Conservation (phyloP, 176 grass and related monocot genomes). For the Coix lacrymajobi region DNA sequence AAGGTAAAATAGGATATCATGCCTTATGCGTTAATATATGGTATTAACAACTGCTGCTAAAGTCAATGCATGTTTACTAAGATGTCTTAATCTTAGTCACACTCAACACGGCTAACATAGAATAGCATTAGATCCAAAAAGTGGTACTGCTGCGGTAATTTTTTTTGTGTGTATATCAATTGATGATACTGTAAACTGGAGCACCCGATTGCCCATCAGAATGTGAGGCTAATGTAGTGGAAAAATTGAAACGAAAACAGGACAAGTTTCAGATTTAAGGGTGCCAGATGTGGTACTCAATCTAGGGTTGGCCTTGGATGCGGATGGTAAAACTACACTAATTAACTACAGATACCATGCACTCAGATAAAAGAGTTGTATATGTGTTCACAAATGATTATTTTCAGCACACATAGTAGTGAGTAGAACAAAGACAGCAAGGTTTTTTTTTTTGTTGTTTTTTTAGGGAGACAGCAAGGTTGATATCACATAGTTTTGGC, state of each 20-base stretch:
- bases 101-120: background rate
- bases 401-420: slow-evolving; percentile 11
- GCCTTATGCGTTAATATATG: background rate
- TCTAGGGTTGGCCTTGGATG: background rate
- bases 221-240: background rate
- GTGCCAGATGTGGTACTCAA: slow-evolving; percentile 5
- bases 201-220: slow-evolving; percentile 17
- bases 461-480: background rate
- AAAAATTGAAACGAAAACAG: slow-evolving; percentile 5
- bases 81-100: background rate
- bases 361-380: background rate
- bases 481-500: background rate
- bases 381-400: slow-evolving; percentile 17
- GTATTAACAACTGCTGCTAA: background rate
- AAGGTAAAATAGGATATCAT: background rate
- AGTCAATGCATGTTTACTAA: background rate
- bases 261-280: slow-evolving; percentile 7
- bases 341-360: slow-evolving; percentile 18
- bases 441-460: too few relatives aligned
- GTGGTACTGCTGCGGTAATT: background rate
- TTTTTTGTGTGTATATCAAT: background rate
- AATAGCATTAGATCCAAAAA: slow-evolving; percentile 25
- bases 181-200: background rate
- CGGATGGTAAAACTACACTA: background rate
- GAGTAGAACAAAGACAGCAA: background rate